Conservation (phyloP, 106 monocot species). For the Chionographis japonica region DNA sequence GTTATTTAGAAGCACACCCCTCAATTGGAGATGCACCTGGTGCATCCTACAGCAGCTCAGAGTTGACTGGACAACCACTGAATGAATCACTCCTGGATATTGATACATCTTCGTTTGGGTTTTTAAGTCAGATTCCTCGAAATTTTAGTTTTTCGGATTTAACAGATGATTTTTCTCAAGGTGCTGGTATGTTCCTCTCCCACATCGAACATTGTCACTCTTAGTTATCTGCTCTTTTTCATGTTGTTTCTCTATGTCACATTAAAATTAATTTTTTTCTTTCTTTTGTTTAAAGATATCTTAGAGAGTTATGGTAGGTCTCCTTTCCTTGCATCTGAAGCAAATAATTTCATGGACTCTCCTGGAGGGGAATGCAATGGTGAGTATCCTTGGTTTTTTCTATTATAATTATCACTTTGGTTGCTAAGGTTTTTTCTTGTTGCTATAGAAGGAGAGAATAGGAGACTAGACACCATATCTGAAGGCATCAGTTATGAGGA, state of each 20-base stretch:
- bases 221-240: background rate
- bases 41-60: conserved; percentile 63
- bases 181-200: conserved; percentile 40
- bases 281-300: conserved; percentile 49
- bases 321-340: conserved; percentile 62
- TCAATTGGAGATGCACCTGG: conserved; percentile 54
- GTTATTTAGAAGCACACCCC: conserved; percentile 50
- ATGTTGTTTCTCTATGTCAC: background rate
- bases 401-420: background rate
- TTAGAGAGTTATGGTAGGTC: conserved; percentile 79
- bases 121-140: conserved; percentile 81
- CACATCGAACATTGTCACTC: no score
- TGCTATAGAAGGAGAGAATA: conserved; percentile 51
- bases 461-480: conserved; percentile 71
- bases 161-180: conserved; percentile 70
- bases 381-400: conserved; percentile 8
- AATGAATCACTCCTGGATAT: conserved; percentile 57
- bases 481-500: conserved; percentile 76
- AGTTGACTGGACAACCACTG: conserved; percentile 49
- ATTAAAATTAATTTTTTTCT: background rate
- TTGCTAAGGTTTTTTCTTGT: conserved; percentile 11
- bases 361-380: conserved; percentile 46
- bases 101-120: conserved; percentile 67
- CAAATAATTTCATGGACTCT: conserved; percentile 57
- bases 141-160: conserved; percentile 95